phyloP scores from a whole-genome alignment of 2,329 filamentous ascomycete species.

The Pseudogymnoascus sp. region DNA sequence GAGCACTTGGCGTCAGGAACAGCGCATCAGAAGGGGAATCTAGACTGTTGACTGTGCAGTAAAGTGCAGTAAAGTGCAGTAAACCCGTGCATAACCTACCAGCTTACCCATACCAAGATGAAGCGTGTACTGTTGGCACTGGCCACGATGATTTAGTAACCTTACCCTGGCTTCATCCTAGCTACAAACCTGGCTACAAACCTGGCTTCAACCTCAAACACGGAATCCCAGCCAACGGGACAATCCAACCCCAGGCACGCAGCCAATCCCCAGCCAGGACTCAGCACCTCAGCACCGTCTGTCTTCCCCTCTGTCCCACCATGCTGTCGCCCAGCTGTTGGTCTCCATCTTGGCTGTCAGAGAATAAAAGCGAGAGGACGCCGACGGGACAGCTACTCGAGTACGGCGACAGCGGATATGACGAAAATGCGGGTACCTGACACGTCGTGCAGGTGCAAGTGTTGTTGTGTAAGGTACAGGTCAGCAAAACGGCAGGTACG shows the following conservation, averaged over 20 bases:
- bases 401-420: conserved; percentile 1
- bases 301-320: background rate
- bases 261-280: background rate
- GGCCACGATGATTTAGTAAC: too few relatives aligned
- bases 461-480: background rate
- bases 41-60: background rate
- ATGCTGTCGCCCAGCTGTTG: background rate
- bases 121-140: background rate
- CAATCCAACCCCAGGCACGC: background rate
- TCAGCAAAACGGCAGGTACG: background rate
- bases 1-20: background rate
- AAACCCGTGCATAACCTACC: too few relatives aligned
- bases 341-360: background rate
- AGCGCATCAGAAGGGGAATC: background rate
- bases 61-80: background rate
- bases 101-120: too few relatives aligned
- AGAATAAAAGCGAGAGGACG: background rate
- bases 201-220: background rate
- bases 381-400: too few relatives aligned
- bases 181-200: too few relatives aligned
- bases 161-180: background rate
- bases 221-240: background rate
- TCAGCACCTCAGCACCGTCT: background rate
- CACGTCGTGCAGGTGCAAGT: background rate
- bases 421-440: background rate